Percentiles rank a stretch among this genome's conserved stretches.
These are phyloP conservation scores for Takakia lepidozioides DNA, from an alignment of 225 moss, liverwort and hornwort species.

Conservation along the genomic window DNA sequence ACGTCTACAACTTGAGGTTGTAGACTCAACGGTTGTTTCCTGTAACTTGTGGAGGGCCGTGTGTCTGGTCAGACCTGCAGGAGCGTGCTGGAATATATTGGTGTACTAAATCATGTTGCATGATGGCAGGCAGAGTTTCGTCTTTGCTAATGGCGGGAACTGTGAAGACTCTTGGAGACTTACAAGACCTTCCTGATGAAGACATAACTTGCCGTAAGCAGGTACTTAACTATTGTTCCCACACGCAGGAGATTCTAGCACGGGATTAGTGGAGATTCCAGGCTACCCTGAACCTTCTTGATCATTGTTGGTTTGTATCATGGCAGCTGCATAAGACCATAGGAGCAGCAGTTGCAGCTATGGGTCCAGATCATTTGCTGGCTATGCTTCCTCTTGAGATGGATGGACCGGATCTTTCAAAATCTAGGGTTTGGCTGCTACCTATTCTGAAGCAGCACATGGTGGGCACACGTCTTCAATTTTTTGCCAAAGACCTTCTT, in stretches of 20 bases:
- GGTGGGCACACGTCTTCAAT: constrained; percentile 73
- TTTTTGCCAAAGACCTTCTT: constrained; percentile 62
- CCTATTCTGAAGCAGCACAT: constrained; percentile 92
- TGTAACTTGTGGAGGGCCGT: too few relatives aligned
- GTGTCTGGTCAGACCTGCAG: not conserved
- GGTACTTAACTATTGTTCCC: too few relatives aligned
- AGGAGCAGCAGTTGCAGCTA: constrained; percentile 80
- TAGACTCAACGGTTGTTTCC: too few relatives aligned
- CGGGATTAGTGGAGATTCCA: too few relatives aligned
- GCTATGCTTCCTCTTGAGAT: constrained; percentile 73
- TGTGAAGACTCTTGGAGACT: constrained; percentile 67
- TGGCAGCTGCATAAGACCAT: constrained; percentile 72
- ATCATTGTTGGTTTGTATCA: not conserved
- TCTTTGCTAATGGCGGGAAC: constrained; percentile 69
- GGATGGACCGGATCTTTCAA: constrained; percentile 67
- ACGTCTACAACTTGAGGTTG: too few relatives aligned
- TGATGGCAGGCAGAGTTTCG: constrained; percentile 53
- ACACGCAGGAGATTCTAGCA: too few relatives aligned
- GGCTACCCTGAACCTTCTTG: too few relatives aligned
- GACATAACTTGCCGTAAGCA: constrained; percentile 83
- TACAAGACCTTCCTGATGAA: constrained; percentile 77
- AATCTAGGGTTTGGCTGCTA: constrained; percentile 85
- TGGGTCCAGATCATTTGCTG: constrained; percentile 82
- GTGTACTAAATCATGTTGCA: not conserved
- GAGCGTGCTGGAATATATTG: too few relatives aligned